Evolutionary conservation across 768 basidiomycete species (phyloP).

Genomic region (Steccherinum ochraceum): DNA sequence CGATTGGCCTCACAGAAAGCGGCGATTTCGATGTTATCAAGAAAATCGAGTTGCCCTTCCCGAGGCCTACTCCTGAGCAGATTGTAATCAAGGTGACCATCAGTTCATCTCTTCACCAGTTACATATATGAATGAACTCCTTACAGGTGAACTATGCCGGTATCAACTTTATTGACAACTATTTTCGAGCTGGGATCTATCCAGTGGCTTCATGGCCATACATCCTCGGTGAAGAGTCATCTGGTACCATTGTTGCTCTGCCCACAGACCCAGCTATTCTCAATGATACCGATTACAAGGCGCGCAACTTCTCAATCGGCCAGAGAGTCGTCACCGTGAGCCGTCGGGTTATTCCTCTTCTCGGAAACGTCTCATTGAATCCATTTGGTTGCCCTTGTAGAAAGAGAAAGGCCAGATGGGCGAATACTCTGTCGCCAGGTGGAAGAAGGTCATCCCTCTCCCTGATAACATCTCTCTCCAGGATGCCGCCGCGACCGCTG

Average conservation of each 20-base stretch:
- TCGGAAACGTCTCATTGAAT: not conserved
- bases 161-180: slow-evolving; percentile 86
- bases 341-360: not conserved
- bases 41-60: slow-evolving; percentile 62
- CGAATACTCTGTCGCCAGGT: slow-evolving; percentile 64
- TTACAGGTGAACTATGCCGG: slow-evolving; percentile 67
- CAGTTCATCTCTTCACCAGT: not conserved
- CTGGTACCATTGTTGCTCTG: slow-evolving; percentile 70
- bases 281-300: slow-evolving; percentile 55
- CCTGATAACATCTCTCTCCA: slow-evolving; percentile 53
- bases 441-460: slow-evolving; percentile 51
- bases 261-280: slow-evolving; percentile 62
- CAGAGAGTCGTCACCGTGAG: slow-evolving; percentile 65
- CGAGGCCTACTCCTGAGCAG: slow-evolving; percentile 52
- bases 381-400: not conserved
- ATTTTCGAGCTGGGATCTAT: slow-evolving; percentile 67
- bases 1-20: slow-evolving; percentile 63
- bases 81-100: slow-evolving; percentile 41
- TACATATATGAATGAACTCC: not conserved
- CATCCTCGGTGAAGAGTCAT: slow-evolving; percentile 70
- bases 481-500: slow-evolving; percentile 53
- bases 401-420: slow-evolving; percentile 25
- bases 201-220: slow-evolving; percentile 51
- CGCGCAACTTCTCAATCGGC: slow-evolving; percentile 61
- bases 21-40: slow-evolving; percentile 78